These are phyloP conservation scores for Syncephalis plumigaleata DNA, from an alignment of 371 early-diverging fungal species.

Conservation along the genomic window DNA sequence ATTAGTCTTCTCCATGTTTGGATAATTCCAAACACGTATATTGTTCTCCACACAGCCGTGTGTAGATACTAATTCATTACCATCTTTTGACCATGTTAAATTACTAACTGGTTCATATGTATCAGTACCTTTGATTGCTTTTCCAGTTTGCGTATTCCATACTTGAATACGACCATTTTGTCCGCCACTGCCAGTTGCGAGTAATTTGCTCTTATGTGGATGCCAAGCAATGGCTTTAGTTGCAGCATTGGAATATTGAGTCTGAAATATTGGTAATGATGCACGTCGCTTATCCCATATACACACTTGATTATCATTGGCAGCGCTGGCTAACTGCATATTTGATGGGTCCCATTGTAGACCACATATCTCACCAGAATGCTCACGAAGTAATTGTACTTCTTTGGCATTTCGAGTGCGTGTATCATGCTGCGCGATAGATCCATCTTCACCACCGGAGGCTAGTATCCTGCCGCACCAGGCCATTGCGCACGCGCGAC, in stretches of 20 bases:
- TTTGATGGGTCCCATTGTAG: slow-evolving; percentile 75
- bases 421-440: slow-evolving; percentile 74
- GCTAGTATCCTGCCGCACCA: slow-evolving; percentile 67
- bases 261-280: neutral
- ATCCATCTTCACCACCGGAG: slow-evolving; percentile 75
- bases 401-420: slow-evolving; percentile 24
- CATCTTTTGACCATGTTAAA: slow-evolving; percentile 66
- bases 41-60: slow-evolving; percentile 90
- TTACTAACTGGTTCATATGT: slow-evolving; percentile 47
- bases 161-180: slow-evolving; percentile 82
- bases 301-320: slow-evolving; percentile 84
- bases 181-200: slow-evolving; percentile 92
- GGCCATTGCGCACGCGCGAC: slow-evolving; percentile 35
- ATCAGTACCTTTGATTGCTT: slow-evolving; percentile 8
- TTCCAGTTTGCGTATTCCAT: slow-evolving; percentile 66
- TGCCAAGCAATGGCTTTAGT: too few species aligned
- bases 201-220: slow-evolving; percentile 19
- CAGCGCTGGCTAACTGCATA: slow-evolving; percentile 76
- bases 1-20: slow-evolving; percentile 40
- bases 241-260: neutral
- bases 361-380: slow-evolving; percentile 62
- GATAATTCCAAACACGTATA: slow-evolving; percentile 81
- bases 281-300: slow-evolving; percentile 55
- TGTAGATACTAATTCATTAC: slow-evolving; percentile 76
- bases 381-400: neutral